Conservation (phyloP, 169 alveolate species). For the Plasmodium cynomolgi region DNA sequence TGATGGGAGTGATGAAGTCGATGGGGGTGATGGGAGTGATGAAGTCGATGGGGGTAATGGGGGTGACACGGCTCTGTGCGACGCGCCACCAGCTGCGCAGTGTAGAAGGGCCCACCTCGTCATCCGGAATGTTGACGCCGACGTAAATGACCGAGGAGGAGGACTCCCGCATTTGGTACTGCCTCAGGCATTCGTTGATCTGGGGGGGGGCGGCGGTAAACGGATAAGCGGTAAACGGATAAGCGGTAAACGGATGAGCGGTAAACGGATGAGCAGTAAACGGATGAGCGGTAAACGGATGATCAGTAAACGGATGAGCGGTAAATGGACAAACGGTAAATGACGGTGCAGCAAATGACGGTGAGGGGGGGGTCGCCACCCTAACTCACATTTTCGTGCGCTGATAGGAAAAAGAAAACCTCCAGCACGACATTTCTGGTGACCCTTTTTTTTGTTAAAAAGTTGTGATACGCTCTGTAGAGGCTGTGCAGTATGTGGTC, state of each 20-base stretch:
- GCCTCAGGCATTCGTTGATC: constrained; percentile 55
- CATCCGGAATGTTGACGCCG: constrained; percentile 36
- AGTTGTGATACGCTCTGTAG: constrained; percentile 44
- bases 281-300: background rate
- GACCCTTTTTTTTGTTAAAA: constrained; percentile 25
- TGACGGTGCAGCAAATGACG: background rate
- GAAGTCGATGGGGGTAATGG: background rate
- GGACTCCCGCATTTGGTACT: constrained; percentile 27
- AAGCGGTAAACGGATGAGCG: background rate
- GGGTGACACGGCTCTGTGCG: background rate
- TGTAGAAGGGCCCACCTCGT: background rate
- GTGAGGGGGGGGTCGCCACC: background rate
- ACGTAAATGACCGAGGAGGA: constrained; percentile 62
- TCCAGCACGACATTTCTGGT: constrained; percentile 51
- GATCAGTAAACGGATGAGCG: too few relatives aligned
- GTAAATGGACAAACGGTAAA: background rate
- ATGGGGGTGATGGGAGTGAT: background rate
- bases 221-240: background rate
- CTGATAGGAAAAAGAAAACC: constrained; percentile 34
- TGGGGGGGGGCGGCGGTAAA: background rate
- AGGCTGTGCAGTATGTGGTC: constrained; percentile 56
- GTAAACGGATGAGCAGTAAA: background rate
- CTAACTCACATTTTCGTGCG: constrained; percentile 51
- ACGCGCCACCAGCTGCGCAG: background rate
- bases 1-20: background rate